Percentiles rank a stretch among this genome's conserved stretches.
Conservation (phyloP, 2,329 filamentous ascomycete species). For the Cryphonectria nitschkei region DNA sequence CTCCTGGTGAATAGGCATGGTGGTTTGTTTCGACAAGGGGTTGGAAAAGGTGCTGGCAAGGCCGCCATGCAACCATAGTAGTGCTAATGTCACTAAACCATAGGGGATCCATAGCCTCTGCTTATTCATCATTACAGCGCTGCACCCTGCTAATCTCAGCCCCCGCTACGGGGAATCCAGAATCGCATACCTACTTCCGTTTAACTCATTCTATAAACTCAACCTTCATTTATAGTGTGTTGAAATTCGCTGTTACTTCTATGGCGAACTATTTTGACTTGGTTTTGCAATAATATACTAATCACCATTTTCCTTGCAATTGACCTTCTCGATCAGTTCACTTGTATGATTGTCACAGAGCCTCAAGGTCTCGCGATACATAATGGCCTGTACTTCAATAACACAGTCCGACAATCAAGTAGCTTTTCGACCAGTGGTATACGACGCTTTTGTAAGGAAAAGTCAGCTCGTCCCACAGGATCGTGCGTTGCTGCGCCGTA, state of each 20-base stretch:
- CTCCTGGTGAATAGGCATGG: background rate
- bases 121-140: background rate
- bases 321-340: too few species aligned
- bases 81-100: background rate
- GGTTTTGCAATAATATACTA: too few species aligned
- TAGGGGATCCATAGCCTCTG: background rate
- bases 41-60: background rate
- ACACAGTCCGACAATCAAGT: too few species aligned
- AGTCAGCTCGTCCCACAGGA: background rate
- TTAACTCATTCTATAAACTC: too few species aligned
- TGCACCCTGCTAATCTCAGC: background rate
- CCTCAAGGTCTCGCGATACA: too few species aligned
- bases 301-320: too few species aligned
- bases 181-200: background rate
- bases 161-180: background rate
- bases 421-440: background rate
- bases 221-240: background rate
- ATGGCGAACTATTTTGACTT: background rate
- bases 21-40: background rate
- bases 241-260: background rate
- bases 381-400: too few species aligned
- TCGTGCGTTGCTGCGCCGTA: background rate
- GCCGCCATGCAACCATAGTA: background rate
- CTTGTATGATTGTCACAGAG: too few species aligned
- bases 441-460: background rate